These are phyloP conservation scores for Straminergon stramineum DNA, from an alignment of 225 moss, liverwort and hornwort genomes.

Conservation along the genomic window DNA sequence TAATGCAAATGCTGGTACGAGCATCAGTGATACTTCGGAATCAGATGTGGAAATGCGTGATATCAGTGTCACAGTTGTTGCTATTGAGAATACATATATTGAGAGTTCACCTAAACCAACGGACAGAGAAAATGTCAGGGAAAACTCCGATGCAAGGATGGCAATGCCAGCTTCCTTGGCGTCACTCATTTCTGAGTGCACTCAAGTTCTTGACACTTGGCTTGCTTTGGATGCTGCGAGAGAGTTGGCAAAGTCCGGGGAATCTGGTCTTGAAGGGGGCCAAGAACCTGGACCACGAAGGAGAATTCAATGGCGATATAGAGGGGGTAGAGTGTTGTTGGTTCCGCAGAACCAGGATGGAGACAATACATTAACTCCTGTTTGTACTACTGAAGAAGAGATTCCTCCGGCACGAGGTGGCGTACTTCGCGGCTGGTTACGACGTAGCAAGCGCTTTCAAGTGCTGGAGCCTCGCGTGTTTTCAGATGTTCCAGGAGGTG, in stretches of 20 bases:
- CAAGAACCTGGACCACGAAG: constrained; percentile 38
- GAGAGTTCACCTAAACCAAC: constrained; percentile 10
- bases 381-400: constrained; percentile 26
- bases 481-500: constrained; percentile 22
- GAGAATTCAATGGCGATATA: constrained; percentile 50
- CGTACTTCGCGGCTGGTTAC: constrained; percentile 52
- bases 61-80: constrained; percentile 28
- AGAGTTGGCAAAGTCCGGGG: constrained; percentile 67
- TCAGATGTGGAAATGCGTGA: constrained; percentile 68
- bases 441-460: constrained; percentile 52
- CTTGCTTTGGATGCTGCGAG: constrained; percentile 67
- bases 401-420: constrained; percentile 41
- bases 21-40: constrained; percentile 10
- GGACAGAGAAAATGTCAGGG: constrained; percentile 20
- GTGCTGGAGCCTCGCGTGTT: constrained; percentile 25
- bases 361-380: constrained; percentile 10
- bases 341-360: constrained; percentile 15
- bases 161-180: constrained; percentile 45
- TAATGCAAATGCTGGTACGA: constrained; percentile 21
- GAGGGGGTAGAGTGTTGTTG: constrained; percentile 46
- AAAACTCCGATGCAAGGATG: constrained; percentile 1
- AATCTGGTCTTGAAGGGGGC: constrained; percentile 30
- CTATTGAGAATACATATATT: constrained; percentile 3
- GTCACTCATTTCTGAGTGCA: constrained; percentile 67
- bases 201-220: constrained; percentile 72